phyloP scores from a whole-genome alignment of 202 grass and related monocot genomes.

The Cymbopogon flexuosus region DNA sequence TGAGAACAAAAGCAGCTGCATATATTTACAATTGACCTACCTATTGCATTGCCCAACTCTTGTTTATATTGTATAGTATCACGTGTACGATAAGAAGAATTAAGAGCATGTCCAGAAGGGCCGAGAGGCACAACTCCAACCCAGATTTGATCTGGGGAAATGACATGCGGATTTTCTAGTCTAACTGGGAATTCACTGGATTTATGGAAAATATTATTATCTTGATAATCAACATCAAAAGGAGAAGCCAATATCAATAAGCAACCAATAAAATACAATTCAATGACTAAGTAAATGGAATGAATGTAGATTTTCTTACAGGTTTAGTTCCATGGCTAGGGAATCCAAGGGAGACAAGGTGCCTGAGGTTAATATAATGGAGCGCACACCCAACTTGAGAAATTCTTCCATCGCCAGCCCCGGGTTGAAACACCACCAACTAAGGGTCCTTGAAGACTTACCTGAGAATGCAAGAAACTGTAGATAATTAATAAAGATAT shows the following conservation, averaged over 20 bases:
- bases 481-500: slow-evolving; percentile 4
- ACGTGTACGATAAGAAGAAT: slow-evolving; percentile 75
- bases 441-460: slow-evolving; percentile 74
- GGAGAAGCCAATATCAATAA: slow-evolving; percentile 22
- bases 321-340: slow-evolving; percentile 86
- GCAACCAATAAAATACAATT: slow-evolving; percentile 21
- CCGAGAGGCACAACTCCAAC: slow-evolving; percentile 85
- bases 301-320: slow-evolving; percentile 50
- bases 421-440: slow-evolving; percentile 99
- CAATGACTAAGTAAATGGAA: slow-evolving; percentile 27
- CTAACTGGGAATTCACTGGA: slow-evolving; percentile 86
- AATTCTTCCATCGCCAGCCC: slow-evolving; percentile 95
- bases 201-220: slow-evolving; percentile 38
- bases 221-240: slow-evolving; percentile 13
- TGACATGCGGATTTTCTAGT: slow-evolving; percentile 97
- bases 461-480: slow-evolving; percentile 43
- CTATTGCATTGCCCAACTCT: slow-evolving; percentile 83
- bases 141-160: slow-evolving; percentile 84
- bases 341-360: slow-evolving; percentile 94
- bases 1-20: slow-evolving; percentile 31
- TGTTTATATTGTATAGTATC: slow-evolving; percentile 92
- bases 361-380: slow-evolving; percentile 95
- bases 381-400: slow-evolving; percentile 68
- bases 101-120: slow-evolving; percentile 86
- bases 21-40: slow-evolving; percentile 40